These are phyloP conservation scores for Penicillium freii DNA, from an alignment of 2,329 filamentous ascomycete species.

Conservation along the genomic window DNA sequence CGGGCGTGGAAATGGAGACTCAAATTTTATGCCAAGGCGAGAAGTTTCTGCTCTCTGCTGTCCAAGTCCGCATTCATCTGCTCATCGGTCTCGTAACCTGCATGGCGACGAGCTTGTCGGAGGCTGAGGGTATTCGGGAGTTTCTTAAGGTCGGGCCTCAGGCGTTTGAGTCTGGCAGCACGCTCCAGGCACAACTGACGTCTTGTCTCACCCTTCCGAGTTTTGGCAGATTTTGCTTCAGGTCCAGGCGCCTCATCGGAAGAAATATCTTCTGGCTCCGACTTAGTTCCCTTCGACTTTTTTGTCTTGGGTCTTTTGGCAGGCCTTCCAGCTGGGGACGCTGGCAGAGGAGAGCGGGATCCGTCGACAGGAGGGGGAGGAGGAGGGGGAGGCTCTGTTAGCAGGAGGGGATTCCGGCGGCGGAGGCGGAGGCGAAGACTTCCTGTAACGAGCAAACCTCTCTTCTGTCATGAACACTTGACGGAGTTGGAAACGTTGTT, in stretches of 20 bases:
- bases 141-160: conserved; percentile 29
- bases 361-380: conserved; percentile 7
- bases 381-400: conserved; percentile 12
- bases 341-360: not conserved
- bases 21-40: conserved; percentile 1
- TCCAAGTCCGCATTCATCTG: conserved; percentile 35
- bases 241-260: not conserved
- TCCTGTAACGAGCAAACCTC: conserved; percentile 35
- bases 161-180: conserved; percentile 28
- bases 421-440: conserved; percentile 24
- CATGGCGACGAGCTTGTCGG: conserved; percentile 31
- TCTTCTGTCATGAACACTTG: conserved; percentile 49
- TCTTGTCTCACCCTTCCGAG: conserved; percentile 29
- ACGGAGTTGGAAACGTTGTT: conserved; percentile 64
- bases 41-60: conserved; percentile 21
- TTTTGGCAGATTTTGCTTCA: conserved; percentile 14
- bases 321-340: not conserved
- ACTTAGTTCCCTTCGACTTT: not conserved
- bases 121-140: conserved; percentile 30
- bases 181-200: conserved; percentile 30
- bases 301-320: not conserved
- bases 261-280: conserved; percentile 6
- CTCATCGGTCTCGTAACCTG: conserved; percentile 32
- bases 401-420: conserved; percentile 8
- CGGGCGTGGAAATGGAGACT: not conserved